Percentiles rank a stretch among this genome's conserved stretches.
Evolutionary conservation across 1,284 basidiomycete genomes (phyloP).

Genomic region (Microbotryum intermedium): DNA sequence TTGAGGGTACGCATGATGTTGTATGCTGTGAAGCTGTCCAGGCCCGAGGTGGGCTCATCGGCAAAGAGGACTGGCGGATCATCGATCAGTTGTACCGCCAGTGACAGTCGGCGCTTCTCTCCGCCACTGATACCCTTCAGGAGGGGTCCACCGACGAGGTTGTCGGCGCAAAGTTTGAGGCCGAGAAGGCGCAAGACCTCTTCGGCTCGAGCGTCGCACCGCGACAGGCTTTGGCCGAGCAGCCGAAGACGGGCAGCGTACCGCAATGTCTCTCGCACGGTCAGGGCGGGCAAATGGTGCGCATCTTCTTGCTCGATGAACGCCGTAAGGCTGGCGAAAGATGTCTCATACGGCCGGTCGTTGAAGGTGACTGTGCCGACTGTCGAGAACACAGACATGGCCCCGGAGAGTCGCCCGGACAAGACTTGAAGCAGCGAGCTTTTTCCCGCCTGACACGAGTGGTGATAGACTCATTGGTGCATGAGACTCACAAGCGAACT

Average conservation of each 20-base stretch:
- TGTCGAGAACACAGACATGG: constrained; percentile 38
- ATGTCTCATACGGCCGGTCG: constrained; percentile 32
- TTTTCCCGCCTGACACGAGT: constrained; percentile 44
- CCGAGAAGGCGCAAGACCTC: constrained; percentile 46
- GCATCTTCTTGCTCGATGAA: constrained; percentile 51
- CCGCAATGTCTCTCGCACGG: constrained; percentile 45
- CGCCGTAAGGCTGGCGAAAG: constrained; percentile 41
- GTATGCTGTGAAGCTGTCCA: constrained; percentile 47
- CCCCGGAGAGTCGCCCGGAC: constrained; percentile 41
- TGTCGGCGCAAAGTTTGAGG: constrained; percentile 48
- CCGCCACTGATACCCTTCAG: constrained; percentile 47
- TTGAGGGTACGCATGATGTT: constrained; percentile 44
- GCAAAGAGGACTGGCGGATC: constrained; percentile 46
- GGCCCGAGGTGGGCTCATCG: constrained; percentile 41
- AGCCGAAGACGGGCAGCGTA: constrained; percentile 49
- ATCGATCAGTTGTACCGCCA: constrained; percentile 48
- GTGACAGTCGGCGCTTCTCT: constrained; percentile 48
- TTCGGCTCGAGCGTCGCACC: constrained; percentile 46
- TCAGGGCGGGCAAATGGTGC: constrained; percentile 45
- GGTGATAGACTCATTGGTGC: background rate
- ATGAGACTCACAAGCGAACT: background rate
- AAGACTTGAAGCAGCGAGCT: constrained; percentile 46
- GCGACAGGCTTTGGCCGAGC: constrained; percentile 41
- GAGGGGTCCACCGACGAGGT: constrained; percentile 45
- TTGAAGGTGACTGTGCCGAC: constrained; percentile 41